Base-by-base conservation (phyloP, 768 basidiomycete genomes). In the Rhizopogon roseolus region DNA sequence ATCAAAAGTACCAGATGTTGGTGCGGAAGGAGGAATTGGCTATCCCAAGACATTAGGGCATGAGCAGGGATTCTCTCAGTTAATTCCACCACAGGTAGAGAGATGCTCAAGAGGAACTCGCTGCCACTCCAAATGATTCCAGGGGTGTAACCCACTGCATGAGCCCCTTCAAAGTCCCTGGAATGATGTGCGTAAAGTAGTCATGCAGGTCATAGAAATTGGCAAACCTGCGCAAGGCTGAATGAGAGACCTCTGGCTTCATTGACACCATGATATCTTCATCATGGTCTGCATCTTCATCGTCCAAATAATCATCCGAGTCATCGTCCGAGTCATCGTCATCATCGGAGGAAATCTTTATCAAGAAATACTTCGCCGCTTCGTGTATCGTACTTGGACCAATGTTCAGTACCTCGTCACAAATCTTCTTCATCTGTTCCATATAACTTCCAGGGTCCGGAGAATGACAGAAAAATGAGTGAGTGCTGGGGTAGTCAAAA, bases 41-140 rank as follows among this genome's bases (percentile, higher is more conserved):
- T 73, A 60, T 90, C 88, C 88, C 88, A 90, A 22, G 86, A 86
- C 67, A 86, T 79, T 32, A 90, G 71, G 9, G 85, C 86, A 37
- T 81, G 81, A 3, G 84, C 76, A 10, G 85, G 77, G 22, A 87
- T 81, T 48, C 72, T 74, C 11, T 75, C 60, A 13, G 81, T 73
- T 10, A 86, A 73, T 9, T 59, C 68, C 54, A 83, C 70, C 39
- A 80, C 74, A 10, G 84, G 81, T n/a, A 82, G 54, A 2, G 83
- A 84, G 6, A 85, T 70, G 2, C 81, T 80, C 11, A 86, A 64
- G 13, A 75, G 73, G 55, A 82, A 78, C 56, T 80, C 80, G 57
- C 80, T 71, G 14, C 73, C 74, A 29, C 79, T 73, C 44, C 75
- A 76, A 41, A 81, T 75, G 54, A 81, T 71, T 0, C 87, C 86